Base-by-base conservation (phyloP, 129 eudicot genomes). In the Glebionis coronaria region DNA sequence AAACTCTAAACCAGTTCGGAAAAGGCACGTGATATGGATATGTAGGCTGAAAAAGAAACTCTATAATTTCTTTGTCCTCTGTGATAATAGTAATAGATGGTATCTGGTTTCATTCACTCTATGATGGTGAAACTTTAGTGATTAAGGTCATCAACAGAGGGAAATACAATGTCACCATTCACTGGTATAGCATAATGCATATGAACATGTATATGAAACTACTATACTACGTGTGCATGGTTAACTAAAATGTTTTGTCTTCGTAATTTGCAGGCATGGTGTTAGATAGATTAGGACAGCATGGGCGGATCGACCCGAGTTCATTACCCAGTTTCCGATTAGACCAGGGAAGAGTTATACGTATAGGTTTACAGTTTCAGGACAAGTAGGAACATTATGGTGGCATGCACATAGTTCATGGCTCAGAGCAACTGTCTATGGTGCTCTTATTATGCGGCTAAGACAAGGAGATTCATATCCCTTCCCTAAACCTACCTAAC, bases 371-470 rank as follows among this genome's bases (percentile, higher is more conserved):
- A 88, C 79, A 23, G 86, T 92, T 70, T 76, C 78, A 53, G 98
- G 96, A 10, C 96, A 92, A 69, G 98, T 83, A 80, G 98, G 98
- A 28, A 92, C 97, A 12, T 82, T 91, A 15, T 91, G 98, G 98
- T 92, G 98, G 98, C 96, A 92, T 63, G 97, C 96, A 21, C 97
- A 91, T 72, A 91, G 97, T 71, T 91, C 98, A 56, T 92, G 96
- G 96, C 81, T 88, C 50, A 82, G 98, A 73, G 96, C 98, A 55
- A 92, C 98, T 3, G 95, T 92, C 35, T 92, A 92, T 62, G 96
- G 98, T 52, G 95, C 95, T 76, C 53, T 92, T 2, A 63, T 92
- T 21, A 84, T 92, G 75, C 95, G 59, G 55, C 98, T 96, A 3
- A 80, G 63, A 70, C 65, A 83, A 80, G 96, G 96, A 44, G 82